Base-by-base conservation (phyloP, 2,329 filamentous ascomycete species). In the Epichloe scottii region DNA sequence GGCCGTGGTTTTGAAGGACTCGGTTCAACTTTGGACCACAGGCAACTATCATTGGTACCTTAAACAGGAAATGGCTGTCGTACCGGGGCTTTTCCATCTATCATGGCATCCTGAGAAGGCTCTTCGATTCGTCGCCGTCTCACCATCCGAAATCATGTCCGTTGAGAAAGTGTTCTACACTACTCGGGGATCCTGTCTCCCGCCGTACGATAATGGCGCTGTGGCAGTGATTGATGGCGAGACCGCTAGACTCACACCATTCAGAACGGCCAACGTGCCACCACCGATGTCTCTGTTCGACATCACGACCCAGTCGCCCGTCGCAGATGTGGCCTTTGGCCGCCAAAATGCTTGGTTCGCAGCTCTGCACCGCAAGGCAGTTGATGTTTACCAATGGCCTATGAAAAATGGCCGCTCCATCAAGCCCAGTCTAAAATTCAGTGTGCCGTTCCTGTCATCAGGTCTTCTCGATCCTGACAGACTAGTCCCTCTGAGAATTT, bases 21-120 rank as follows among this genome's bases (percentile, higher is more conserved):
- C 81, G 51, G 71, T 93, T n/a, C 93, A 98, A 63, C 72, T 98
- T 1, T 98, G 93, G 93, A 95, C 89, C 0, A 95, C 85, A 77
- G 87, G 89, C 19, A 98, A 98, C 65, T 98, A 98, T 59, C 88
- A 97, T 64, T 98, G 93, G 79, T 97, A 97, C 65, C 74, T 98
- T 15, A 98, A 98, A 70, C 89, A 95, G 64, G 89, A 96, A 63
- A 74, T 96, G 6, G 68, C 71, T 6, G 69, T 76, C 6, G 59
- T 65, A 7, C 60, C 58, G 12, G 57, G 60, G 3, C 59, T 66
- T 39, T 48, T 61, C 45, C 59, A 63, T 39, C 56, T 80, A n/a
- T 63, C 72, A 1, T 98, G 93, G 93, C 89, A 98, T 65, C 80
- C 88, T 1, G 93, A 97, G 63, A 89, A 86, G 64, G 71, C 89